Evolutionary conservation across 208 protist genomes (phyloP).

Genomic region (Trypanosoma avium): DNA sequence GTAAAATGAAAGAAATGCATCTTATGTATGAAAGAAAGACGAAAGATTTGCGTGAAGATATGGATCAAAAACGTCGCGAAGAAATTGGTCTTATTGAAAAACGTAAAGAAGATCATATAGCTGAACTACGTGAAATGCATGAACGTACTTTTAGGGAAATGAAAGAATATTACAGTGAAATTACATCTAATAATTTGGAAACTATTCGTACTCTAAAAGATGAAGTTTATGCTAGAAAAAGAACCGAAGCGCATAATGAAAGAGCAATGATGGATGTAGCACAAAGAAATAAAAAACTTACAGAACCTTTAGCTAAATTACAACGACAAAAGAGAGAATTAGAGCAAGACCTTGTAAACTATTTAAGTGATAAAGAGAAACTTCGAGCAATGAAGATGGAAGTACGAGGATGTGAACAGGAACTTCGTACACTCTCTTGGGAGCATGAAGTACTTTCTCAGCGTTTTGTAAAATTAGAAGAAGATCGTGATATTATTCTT

Average conservation of each 20-base stretch:
- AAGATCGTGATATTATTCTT: constrained; percentile 95
- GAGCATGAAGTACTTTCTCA: constrained; percentile 96
- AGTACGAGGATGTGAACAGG: constrained; percentile 80
- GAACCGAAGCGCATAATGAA: constrained; percentile 95
- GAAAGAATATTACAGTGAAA: constrained; percentile 98
- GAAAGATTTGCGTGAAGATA: constrained; percentile 86
- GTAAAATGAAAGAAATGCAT: constrained; percentile 94
- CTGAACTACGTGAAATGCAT: constrained; percentile 94
- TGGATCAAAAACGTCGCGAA: constrained; percentile 89
- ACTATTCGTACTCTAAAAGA: constrained; percentile 98
- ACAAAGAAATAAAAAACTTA: constrained; percentile 95
- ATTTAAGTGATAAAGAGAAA: constrained; percentile 86
- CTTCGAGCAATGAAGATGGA: constrained; percentile 78
- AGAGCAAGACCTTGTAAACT: constrained; percentile 90
- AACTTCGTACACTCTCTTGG: constrained; percentile 92
- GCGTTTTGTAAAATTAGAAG: constrained; percentile 89
- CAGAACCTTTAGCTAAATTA: constrained; percentile 93
- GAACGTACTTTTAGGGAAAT: constrained; percentile 96
- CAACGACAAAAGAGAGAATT: constrained; percentile 92
- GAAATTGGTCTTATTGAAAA: constrained; percentile 96
- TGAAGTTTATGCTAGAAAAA: constrained; percentile 94
- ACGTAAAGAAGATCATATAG: constrained; percentile 95
- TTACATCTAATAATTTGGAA: constrained; percentile 98
- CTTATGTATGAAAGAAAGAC: constrained; percentile 94
- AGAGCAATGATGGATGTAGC: constrained; percentile 98